These are phyloP conservation scores for Alternaria burnsii DNA, from an alignment of 2,329 filamentous ascomycete species.

Conservation along the genomic window DNA sequence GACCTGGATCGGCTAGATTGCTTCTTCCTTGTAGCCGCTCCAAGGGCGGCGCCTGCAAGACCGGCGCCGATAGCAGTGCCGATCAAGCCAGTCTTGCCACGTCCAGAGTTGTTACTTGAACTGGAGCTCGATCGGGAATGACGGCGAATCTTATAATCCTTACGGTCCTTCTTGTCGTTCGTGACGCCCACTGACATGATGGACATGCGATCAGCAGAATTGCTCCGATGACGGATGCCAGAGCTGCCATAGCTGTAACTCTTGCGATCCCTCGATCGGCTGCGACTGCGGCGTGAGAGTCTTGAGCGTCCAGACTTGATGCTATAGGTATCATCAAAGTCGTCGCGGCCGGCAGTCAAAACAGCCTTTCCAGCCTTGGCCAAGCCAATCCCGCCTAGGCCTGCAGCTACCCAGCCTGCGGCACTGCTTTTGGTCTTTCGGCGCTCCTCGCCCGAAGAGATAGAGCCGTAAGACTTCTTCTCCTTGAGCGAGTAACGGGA, in stretches of 20 bases:
- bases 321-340: constrained; percentile 69
- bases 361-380: constrained; percentile 63
- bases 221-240: constrained; percentile 50
- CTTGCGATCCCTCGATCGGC: constrained; percentile 51
- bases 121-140: constrained; percentile 49
- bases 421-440: constrained; percentile 54
- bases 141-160: constrained; percentile 46
- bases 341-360: constrained; percentile 58
- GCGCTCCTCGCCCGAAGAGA: constrained; percentile 43
- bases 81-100: constrained; percentile 46
- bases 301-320: constrained; percentile 61
- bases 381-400: constrained; percentile 63
- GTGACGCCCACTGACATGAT: constrained; percentile 47
- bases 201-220: constrained; percentile 46
- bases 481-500: constrained; percentile 59
- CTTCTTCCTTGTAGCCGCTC: constrained; percentile 39
- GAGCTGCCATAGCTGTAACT: constrained; percentile 57
- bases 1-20: constrained; percentile 48
- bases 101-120: constrained; percentile 52
- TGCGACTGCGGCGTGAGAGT: constrained; percentile 45
- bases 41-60: constrained; percentile 51
- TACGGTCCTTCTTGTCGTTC: constrained; percentile 47
- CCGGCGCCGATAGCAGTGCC: constrained; percentile 52
- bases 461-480: constrained; percentile 43
- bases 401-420: constrained; percentile 62